Evolutionary conservation across 176 grass and related monocot species (phyloP), one percentile per base, ranked within the genome.

Genomic region (Aegilops sharonensis): DNA sequence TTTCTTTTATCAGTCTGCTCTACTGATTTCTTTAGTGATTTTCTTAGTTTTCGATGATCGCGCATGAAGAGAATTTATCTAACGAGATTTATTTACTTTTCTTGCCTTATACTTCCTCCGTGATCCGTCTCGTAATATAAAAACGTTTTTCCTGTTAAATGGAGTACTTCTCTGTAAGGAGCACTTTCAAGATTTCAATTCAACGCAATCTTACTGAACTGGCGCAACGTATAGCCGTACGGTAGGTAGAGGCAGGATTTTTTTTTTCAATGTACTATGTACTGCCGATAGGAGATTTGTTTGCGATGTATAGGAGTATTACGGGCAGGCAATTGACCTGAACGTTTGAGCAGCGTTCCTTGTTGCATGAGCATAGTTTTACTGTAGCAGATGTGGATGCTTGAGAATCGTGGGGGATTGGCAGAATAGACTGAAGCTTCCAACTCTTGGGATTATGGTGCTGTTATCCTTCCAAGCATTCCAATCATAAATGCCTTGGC

Each of bases 391-490:
- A 52, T 52, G 48, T 17, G 14, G 48, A 52, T 15, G 13, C 47
- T 50, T 13, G 47, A 50, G 47, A 50, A 50, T 50, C 47, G 5
- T 14, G 47, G 12, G 12, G 4, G 4, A 14, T 5, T 50, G 47
- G 47, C 47, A 5, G 13, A 50, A 11, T 32, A 24, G 42, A 18
- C 43, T 5, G 71, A 68, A 43, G 54, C 79, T 69, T 83, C 3
- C 62, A 59, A 31, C 1, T 45, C 43, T 83, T 59, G 43, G 45
- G 34, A 77, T 45, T 24, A 25, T 18, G 18, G 42, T 78, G 8
- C 4, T 85, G n/a, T 24, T 30, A 1, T 34, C 23, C 10, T 57
- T 84, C 43, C 32, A 11, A 76, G 61, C 77, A 76, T 85, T 89
- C 45, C 12, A 23, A 81, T 25, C 24, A 42, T 21, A 3, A 21